phyloP scores from a whole-genome alignment of 768 basidiomycete genomes.

The Mycena rosella region DNA sequence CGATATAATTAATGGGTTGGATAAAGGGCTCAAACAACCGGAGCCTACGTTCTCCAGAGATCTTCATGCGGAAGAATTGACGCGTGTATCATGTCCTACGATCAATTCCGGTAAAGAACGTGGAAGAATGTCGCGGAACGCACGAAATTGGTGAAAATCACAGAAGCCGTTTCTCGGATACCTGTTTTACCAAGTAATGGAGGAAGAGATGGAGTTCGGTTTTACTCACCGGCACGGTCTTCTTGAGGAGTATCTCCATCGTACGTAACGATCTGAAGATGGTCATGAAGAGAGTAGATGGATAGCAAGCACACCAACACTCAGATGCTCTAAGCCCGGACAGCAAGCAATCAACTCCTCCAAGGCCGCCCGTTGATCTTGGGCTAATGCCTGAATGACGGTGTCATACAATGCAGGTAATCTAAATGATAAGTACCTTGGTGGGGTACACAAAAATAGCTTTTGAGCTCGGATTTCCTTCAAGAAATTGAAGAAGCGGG shows the following conservation, averaged over 20 bases:
- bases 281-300: background rate
- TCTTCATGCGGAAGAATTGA: slow-evolving; percentile 90
- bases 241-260: slow-evolving; percentile 91
- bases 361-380: slow-evolving; percentile 84
- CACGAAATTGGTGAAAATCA: slow-evolving; percentile 93
- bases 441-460: slow-evolving; percentile 93
- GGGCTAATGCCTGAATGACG: slow-evolving; percentile 78
- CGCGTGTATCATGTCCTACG: slow-evolving; percentile 86
- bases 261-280: slow-evolving; percentile 75
- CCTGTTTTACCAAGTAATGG: slow-evolving; percentile 48
- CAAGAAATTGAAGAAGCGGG: slow-evolving; percentile 75
- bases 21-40: background rate
- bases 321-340: slow-evolving; percentile 71
- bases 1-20: slow-evolving; percentile 16
- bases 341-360: slow-evolving; percentile 73
- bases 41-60: slow-evolving; percentile 75
- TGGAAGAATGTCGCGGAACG: slow-evolving; percentile 30
- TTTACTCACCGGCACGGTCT: slow-evolving; percentile 62
- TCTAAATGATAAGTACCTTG: slow-evolving; percentile 64
- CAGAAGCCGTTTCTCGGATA: slow-evolving; percentile 79
- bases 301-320: slow-evolving; percentile 48
- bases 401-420: background rate
- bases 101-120: background rate
- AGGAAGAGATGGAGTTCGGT: slow-evolving; percentile 15
- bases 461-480: slow-evolving; percentile 70